Evolutionary conservation across 495 filamentous ascomycete species (phyloP).

Genomic region (Pseudevernia furfuracea): DNA sequence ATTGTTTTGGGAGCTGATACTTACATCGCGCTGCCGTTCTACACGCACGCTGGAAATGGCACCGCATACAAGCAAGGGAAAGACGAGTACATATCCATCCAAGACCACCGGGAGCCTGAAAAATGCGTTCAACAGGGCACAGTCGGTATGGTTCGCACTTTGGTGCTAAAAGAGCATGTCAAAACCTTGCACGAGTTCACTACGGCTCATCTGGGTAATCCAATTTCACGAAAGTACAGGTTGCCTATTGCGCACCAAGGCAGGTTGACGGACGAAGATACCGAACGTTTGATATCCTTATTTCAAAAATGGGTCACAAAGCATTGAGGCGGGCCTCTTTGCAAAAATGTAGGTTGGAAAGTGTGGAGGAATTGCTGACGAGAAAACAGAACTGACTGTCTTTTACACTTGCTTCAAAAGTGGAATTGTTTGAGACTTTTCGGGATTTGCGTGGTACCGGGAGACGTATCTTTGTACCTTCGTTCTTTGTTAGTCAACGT

Average conservation of each 20-base stretch:
- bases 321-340: neutral
- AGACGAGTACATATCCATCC: constrained; percentile 3
- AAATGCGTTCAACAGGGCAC: neutral
- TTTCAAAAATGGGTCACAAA: neutral
- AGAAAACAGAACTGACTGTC: neutral
- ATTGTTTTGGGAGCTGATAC: neutral
- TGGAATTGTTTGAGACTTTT: too few species aligned
- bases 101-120: neutral
- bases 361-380: neutral
- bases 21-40: constrained; percentile 3
- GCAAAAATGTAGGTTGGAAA: neutral
- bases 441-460: too few species aligned
- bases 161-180: neutral
- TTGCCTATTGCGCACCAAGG: neutral
- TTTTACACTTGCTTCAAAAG: too few species aligned
- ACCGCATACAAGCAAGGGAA: neutral
- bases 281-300: neutral
- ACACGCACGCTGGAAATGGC: constrained; percentile 1
- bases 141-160: neutral
- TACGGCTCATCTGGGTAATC: neutral
- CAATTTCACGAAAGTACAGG: neutral
- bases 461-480: too few species aligned
- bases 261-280: neutral
- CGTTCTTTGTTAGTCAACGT: too few species aligned
- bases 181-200: neutral